These are phyloP conservation scores for Fagus crenata DNA, from an alignment of 306 rosid species.

Conservation along the genomic window DNA sequence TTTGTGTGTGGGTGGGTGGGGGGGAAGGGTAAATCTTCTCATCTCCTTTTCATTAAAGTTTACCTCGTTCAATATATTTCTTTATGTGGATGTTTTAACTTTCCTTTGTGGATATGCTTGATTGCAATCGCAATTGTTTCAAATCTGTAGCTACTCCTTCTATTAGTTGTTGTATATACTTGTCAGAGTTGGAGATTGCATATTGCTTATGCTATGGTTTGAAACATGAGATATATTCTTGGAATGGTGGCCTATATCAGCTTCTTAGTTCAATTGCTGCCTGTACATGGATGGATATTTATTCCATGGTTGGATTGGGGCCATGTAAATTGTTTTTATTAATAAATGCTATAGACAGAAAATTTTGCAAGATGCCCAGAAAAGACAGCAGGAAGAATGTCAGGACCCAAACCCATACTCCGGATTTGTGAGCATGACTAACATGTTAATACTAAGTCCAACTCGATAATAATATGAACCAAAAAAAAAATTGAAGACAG, in stretches of 20 bases:
- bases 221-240: background rate
- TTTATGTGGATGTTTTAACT: slow-evolving; percentile 9
- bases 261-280: background rate
- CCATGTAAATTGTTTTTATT: background rate
- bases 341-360: no score
- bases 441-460: no score
- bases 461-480: no score
- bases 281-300: background rate
- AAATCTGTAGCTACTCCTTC: background rate
- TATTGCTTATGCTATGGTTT: background rate
- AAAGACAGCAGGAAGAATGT: background rate
- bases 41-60: background rate
- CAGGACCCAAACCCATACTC: no score
- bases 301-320: background rate
- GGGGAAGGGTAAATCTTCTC: background rate
- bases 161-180: background rate
- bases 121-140: slow-evolving; percentile 6
- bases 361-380: background rate
- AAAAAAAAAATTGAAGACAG: background rate
- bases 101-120: slow-evolving; percentile 21
- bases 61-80: slow-evolving; percentile 10
- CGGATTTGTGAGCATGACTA: no score
- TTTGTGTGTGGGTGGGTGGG: no score
- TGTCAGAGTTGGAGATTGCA: background rate
- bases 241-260: background rate